These are phyloP conservation scores for Picea abies DNA, from an alignment of 83 land plant genomes.

Conservation along the genomic window DNA sequence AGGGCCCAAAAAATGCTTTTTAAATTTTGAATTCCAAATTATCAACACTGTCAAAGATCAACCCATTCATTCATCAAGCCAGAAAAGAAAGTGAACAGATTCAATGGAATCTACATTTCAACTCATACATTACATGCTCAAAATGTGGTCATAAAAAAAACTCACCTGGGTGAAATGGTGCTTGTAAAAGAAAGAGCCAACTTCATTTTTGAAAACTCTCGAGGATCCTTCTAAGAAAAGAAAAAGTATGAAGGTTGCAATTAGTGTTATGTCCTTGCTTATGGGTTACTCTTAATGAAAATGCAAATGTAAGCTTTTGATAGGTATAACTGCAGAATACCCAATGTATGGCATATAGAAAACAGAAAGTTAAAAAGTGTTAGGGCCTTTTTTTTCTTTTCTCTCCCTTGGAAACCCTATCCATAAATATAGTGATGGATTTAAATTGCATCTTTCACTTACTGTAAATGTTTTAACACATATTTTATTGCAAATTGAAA, in stretches of 20 bases:
- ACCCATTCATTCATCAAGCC: not conserved
- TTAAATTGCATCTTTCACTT: not conserved
- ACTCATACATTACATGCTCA: not conserved
- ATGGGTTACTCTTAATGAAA: not conserved
- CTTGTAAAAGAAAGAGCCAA: not conserved
- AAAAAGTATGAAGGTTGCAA: not conserved
- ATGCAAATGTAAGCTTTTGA: not conserved
- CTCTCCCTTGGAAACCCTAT: not conserved
- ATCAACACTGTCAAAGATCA: not conserved
- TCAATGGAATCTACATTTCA: not conserved
- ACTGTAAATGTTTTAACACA: not conserved
- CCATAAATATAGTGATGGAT: not conserved
- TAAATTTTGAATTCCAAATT: not conserved
- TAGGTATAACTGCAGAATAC: not conserved
- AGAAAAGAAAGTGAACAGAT: not conserved
- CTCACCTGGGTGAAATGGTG: not conserved
- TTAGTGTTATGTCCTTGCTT: too few species aligned
- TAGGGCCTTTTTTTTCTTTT: too few species aligned
- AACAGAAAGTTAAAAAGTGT: not conserved
- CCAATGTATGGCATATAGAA: not conserved
- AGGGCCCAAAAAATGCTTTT: not conserved
- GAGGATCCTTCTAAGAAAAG: slow-evolving; percentile 1
- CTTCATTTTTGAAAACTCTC: slow-evolving; percentile 6
- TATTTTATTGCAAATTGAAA: too few species aligned
- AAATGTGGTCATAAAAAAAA: not conserved